Percentiles rank a stretch among this genome's conserved stretches.
phyloP scores from a whole-genome alignment of 2,329 filamentous ascomycete species.

The Colletotrichum camelliae region DNA sequence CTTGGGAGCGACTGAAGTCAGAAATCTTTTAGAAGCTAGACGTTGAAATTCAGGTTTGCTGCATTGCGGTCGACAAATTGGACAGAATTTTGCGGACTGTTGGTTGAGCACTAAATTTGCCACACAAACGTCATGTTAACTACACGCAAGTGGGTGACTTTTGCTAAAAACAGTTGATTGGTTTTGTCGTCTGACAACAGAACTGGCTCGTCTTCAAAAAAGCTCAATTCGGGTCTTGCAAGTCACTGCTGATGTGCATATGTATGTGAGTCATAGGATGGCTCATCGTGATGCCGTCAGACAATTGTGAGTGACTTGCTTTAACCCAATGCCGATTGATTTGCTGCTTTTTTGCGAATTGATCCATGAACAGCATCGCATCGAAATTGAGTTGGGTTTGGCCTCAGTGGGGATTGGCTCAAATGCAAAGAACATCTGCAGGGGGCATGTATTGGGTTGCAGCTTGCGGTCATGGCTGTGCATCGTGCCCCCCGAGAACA shows the following conservation, averaged over 20 bases:
- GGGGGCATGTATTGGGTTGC: background rate
- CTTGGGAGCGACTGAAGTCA: background rate
- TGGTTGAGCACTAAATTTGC: background rate
- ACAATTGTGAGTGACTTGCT: background rate
- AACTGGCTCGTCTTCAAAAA: background rate
- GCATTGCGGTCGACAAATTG: background rate
- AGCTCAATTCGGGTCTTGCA: background rate
- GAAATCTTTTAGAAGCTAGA: background rate
- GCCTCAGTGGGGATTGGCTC: background rate
- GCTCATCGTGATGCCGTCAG: background rate
- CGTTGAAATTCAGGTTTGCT: background rate
- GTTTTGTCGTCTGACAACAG: background rate
- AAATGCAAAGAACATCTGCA: background rate
- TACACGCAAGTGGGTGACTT: background rate
- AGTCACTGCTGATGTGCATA: background rate
- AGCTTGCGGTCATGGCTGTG: background rate
- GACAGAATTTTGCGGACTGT: background rate
- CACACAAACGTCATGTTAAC: background rate
- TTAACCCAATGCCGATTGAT: background rate
- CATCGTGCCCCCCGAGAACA: background rate
- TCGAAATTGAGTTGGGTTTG: background rate
- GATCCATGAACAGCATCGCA: background rate
- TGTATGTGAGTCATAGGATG: background rate
- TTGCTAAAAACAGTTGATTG: background rate
- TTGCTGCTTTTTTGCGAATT: background rate